Base-by-base conservation (phyloP, 805 yeast species). In the Kluyveromyces starmeri region DNA sequence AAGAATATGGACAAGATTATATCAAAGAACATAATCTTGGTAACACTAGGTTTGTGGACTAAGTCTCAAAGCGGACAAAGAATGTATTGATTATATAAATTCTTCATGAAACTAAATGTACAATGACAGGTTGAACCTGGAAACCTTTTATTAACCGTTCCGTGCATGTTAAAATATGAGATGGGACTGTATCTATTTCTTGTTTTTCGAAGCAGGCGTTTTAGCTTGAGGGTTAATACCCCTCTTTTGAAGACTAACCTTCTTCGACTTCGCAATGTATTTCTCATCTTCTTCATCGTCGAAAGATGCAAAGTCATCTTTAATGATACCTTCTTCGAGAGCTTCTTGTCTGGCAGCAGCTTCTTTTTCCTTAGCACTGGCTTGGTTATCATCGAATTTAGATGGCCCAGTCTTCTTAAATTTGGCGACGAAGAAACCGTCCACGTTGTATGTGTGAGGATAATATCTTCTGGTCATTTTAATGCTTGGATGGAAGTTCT, bases 371-470 rank as follows among this genome's bases (percentile, higher is more conserved):
- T 71, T 71, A 15, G 95, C 94, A 46, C 92, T 89, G 6, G 92
- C 88, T 64, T 80, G 83, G 38, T 86, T 74, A 36, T 75, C 75
- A 61, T 83, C 95, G 50, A 80, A 83, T 30, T 88, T 81, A 44
- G 94, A 78, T 40, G 95, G 68, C 0, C 88, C 94, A 43, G 73
- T 76, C 71, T 92, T 92, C 65, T 83, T 76, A 69, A 92, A 84
- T 61, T 89, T 92, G 37, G 99, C 99, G 40, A 92, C 98, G 60
- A 67, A 92, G 72, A 92, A 92, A 16, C 99, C 99, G 62, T 92
- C 99, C 36, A 92, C 98, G 59, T 92, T 92, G 58, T 92, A 92
- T 18, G 95, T 88, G 64, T 92, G 99, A 36, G 99, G 99, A 59
- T 92, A 92, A 62, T 89, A 92, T 61, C 99, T 77, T 68, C 95